These are phyloP conservation scores for Tolypocladium album DNA, from an alignment of 2,329 filamentous ascomycete genomes.

Conservation along the genomic window DNA sequence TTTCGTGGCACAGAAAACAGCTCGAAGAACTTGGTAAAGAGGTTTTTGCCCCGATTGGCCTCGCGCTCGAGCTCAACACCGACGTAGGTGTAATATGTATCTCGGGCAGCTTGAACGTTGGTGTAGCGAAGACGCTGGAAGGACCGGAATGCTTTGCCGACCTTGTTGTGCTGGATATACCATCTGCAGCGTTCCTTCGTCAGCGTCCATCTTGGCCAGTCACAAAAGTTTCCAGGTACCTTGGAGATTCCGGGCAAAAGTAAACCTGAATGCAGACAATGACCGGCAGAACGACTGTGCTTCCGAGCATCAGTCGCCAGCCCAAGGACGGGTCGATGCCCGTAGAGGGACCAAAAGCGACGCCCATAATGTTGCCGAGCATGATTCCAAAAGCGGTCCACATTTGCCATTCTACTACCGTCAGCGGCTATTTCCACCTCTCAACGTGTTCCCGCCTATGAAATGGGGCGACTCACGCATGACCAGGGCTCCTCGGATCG, in stretches of 20 bases:
- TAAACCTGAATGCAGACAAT: constrained; percentile 46
- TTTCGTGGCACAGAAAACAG: constrained; percentile 26
- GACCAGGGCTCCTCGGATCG: constrained; percentile 60
- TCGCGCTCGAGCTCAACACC: constrained; percentile 16
- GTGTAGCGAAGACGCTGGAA: constrained; percentile 44
- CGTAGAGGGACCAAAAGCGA: constrained; percentile 16
- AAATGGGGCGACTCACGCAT: constrained; percentile 37
- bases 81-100: constrained; percentile 38
- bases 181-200: constrained; percentile 16
- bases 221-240: constrained; percentile 5
- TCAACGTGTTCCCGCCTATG: too few relatives aligned
- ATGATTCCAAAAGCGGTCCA: constrained; percentile 22
- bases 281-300: constrained; percentile 42
- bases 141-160: constrained; percentile 39
- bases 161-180: constrained; percentile 36
- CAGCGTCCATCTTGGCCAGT: neutral
- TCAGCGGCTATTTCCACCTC: neutral
- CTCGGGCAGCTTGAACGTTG: constrained; percentile 45
- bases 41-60: constrained; percentile 26
- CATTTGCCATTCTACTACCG: constrained; percentile 38
- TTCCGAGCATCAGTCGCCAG: constrained; percentile 54
- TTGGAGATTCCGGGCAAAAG: constrained; percentile 51
- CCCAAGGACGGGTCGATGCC: constrained; percentile 21
- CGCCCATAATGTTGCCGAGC: constrained; percentile 30
- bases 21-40: constrained; percentile 28